Base-by-base conservation (phyloP, 257 asterid genomes). In the Solanum verrucosum region DNA sequence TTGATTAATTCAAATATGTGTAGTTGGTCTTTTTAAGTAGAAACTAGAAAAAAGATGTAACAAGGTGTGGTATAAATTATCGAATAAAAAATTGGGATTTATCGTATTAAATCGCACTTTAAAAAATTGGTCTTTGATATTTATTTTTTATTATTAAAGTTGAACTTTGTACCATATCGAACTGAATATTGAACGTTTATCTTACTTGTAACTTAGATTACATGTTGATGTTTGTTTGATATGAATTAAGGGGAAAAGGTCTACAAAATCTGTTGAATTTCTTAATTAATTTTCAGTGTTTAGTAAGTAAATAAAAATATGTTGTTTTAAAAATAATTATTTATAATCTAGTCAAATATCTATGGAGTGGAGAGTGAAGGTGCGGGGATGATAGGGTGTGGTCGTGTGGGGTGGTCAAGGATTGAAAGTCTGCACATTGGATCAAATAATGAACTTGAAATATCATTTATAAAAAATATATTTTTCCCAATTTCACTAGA, bases 71-170 rank as follows among this genome's bases (percentile, higher is more conserved):
- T 37, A 37, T 37, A 37, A 37, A 37, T 37, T 37, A 37, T 37
- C 40, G 2, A 37, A 37, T 37, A 7, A 37, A 49, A 46, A 14
- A 56, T 56, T 56, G 0, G n/a, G 65, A 56, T 56, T 56, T 56
- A 0, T 0, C n/a, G 0, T 52, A 20, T 20, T 1, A 56, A 20
- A 56, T 20, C 15, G 0, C 0, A 59, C 0, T 21, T 59, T 8
- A 0, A 23, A 63, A 63, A 0, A 10, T 0, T 9, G 16, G 1
- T 63, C 1, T n/a, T 63, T 9, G 33, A 63, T n/a, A n/a, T n/a
- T 1, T n/a, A 63, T n/a, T 9, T 63, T n/a, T n/a, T 0, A 63
- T 63, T n/a, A 0, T 10, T 0, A 1, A 63, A 67, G 1, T 11
- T 13, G 2, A 63, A n/a, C 0, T 67, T 2, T 25, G 1, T 0